Evolutionary conservation across 2,329 filamentous ascomycete genomes (phyloP).

Genomic region (Monilinia fructicola): DNA sequence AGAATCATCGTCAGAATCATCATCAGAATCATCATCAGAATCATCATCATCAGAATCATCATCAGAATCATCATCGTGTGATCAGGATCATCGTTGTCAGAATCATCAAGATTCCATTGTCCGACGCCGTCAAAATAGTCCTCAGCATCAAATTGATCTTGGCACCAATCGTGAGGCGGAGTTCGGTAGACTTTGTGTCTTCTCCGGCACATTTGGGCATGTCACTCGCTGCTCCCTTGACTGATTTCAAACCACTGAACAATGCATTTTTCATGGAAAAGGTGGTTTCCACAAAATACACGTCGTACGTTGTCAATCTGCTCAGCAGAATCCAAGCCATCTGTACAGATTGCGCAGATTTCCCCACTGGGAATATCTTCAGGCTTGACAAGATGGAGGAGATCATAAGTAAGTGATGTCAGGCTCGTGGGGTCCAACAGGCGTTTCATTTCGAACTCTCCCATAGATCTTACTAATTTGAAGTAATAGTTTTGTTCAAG

Average conservation of each 20-base stretch:
- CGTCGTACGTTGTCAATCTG: background rate
- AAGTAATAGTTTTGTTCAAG: background rate
- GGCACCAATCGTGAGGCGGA: background rate
- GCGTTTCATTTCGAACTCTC: background rate
- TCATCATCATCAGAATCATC: too few species aligned
- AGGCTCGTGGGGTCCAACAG: background rate
- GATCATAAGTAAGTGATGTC: background rate
- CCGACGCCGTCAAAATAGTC: too few species aligned
- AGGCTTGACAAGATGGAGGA: background rate
- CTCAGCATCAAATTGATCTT: too few species aligned
- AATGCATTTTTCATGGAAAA: conserved; percentile 3
- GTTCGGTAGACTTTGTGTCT: background rate
- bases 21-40: too few species aligned
- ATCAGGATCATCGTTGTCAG: too few species aligned
- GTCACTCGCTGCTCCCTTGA: background rate
- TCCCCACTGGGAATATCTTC: background rate
- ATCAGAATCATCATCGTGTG: too few species aligned
- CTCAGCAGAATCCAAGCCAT: background rate
- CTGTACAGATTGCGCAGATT: background rate
- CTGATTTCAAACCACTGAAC: background rate
- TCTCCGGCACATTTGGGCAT: background rate
- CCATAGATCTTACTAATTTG: background rate
- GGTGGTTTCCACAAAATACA: background rate
- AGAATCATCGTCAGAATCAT: too few species aligned
- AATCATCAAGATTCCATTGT: too few species aligned